Evolutionary conservation across 345 rosid genomes (phyloP), one percentile per base, ranked within the genome.

Genomic region (Kernera saxatilis): DNA sequence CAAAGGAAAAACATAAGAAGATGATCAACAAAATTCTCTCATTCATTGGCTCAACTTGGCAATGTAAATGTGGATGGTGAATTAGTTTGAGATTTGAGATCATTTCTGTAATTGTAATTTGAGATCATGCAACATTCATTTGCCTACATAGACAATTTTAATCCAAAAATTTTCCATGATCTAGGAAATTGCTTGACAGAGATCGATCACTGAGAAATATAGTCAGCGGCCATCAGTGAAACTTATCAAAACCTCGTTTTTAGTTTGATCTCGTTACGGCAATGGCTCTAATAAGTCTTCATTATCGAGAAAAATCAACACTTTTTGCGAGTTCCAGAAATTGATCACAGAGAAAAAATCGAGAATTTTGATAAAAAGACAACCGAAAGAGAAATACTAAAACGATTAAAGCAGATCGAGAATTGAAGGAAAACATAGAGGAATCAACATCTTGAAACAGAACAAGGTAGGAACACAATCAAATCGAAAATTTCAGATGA

Each of bases 401-500:
- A 12, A 19, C 12, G 10, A 57, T 35, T 12, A 5, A 19, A 19
- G 8, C 33, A 65, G 56, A 74, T 74, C 39, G 53, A 50, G 44
- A 57, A 74, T 29, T 41, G 4, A 49, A 27, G 35, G 44, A 18
- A 26, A 14, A 30, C 9, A 48, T 4, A 39, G 5, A 6, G 29
- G 5, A 12, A 51, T 40, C 25, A n/a, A 21, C 17, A 18, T 53
- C 30, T 17, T 11, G 55, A 72, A 72, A 17, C 71, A 54, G 48
- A 72, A 25, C 8, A 48, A 25, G 35, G 52, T 41, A 64, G 9
- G 71, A 39, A 32, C 27, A 45, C 19, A 37, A 55, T 55, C 52
- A 58, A 52, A 74, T 67, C 22, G 19, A 6, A 27, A 39, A 67
- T 10, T 22, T 45, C n/a, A 60, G 39, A 54, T 61, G 69, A 68